Conservation (phyloP, 306 rosid species). For the Cucurbita moschata region DNA sequence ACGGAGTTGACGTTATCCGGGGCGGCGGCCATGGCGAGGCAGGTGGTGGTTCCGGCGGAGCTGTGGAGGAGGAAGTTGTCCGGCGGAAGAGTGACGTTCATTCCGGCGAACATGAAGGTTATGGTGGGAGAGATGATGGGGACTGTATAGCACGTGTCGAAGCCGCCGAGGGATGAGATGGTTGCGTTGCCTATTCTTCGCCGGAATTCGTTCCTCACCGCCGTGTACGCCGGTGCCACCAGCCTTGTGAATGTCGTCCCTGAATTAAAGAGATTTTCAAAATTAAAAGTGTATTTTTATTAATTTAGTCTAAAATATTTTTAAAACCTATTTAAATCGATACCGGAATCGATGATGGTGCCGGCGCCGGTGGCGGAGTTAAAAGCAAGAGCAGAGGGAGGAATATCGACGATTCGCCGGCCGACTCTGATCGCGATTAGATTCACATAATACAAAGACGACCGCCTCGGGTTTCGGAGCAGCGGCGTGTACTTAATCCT, state of each 20-base stretch:
- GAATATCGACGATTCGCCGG: constrained; percentile 52
- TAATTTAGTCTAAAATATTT: too few relatives aligned
- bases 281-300: too few relatives aligned
- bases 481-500: constrained; percentile 74
- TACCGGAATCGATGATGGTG: constrained; percentile 73
- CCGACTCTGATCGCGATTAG: constrained; percentile 60
- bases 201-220: constrained; percentile 59
- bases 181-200: constrained; percentile 29
- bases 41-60: constrained; percentile 46
- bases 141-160: constrained; percentile 67
- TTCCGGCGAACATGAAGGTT: constrained; percentile 67
- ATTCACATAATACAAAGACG: constrained; percentile 75
- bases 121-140: constrained; percentile 63
- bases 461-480: constrained; percentile 66
- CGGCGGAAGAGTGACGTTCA: constrained; percentile 71
- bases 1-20: constrained; percentile 82
- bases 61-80: constrained; percentile 73
- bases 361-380: constrained; percentile 77
- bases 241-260: constrained; percentile 86
- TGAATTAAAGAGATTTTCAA: neutral
- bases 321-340: too few relatives aligned
- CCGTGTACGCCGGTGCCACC: constrained; percentile 53
- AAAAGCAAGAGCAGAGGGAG: constrained; percentile 61
- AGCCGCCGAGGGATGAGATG: constrained; percentile 61
- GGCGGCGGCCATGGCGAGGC: constrained; percentile 77